Conservation (phyloP, 345 rosid genomes). For the Cardiospermum halicacabum region DNA sequence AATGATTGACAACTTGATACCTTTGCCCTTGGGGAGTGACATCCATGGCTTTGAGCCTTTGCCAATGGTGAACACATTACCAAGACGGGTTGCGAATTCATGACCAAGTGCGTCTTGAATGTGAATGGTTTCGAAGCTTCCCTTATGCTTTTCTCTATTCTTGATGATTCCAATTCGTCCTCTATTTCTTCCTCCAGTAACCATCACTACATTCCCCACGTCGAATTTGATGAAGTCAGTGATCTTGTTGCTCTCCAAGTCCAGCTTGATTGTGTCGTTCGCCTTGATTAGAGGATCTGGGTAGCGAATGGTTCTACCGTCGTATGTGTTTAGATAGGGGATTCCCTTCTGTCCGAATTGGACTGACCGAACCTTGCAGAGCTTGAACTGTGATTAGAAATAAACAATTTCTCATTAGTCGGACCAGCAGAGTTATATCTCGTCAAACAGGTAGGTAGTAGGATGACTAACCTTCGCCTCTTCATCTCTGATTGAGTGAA, state of each 20-base stretch:
- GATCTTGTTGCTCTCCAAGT: conserved; percentile 36
- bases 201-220: conserved; percentile 62
- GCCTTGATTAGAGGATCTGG: conserved; percentile 64
- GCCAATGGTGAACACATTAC: conserved; percentile 36
- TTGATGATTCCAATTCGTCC: conserved; percentile 44
- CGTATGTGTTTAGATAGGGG: conserved; percentile 55
- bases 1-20: conserved; percentile 42
- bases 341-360: conserved; percentile 56
- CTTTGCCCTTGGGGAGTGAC: conserved; percentile 38
- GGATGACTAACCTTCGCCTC: conserved; percentile 73
- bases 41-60: conserved; percentile 41
- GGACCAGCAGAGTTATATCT: background rate
- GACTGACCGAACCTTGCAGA: conserved; percentile 51
- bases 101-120: conserved; percentile 34
- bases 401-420: no score
- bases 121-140: conserved; percentile 36
- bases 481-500: conserved; percentile 68
- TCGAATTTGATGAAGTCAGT: conserved; percentile 59
- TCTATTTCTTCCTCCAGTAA: conserved; percentile 62
- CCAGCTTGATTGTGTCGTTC: conserved; percentile 59
- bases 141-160: conserved; percentile 40
- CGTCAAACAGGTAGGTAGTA: background rate
- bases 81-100: conserved; percentile 36
- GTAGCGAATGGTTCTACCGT: conserved; percentile 62
- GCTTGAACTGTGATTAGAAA: conserved; percentile 35